phyloP scores from a whole-genome alignment of 2,329 filamentous ascomycete species.

The Beauveria medogensis region DNA sequence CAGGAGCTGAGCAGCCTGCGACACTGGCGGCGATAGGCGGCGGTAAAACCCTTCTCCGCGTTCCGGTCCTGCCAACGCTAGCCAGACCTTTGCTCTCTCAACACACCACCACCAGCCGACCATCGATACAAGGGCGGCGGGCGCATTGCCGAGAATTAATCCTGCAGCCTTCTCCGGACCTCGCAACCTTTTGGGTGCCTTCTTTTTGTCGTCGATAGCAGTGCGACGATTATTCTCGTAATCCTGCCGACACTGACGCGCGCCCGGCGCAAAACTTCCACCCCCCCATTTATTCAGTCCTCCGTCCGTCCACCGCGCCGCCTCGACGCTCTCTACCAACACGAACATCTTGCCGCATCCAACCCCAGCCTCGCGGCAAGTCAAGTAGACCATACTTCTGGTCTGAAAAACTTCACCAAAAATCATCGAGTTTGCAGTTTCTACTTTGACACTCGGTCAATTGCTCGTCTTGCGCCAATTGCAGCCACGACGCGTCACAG shows the following conservation, averaged over 20 bases:
- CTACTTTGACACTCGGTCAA: background rate
- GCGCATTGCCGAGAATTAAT: conserved; percentile 10
- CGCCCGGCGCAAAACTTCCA: conserved; percentile 9
- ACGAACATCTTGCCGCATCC: background rate
- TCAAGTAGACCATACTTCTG: no score
- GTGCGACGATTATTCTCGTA: background rate
- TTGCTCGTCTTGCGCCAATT: conserved; percentile 3
- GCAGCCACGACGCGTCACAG: conserved; percentile 6
- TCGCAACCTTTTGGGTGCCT: background rate
- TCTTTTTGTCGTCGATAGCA: background rate
- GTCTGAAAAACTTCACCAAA: background rate
- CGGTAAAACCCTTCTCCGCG: conserved; percentile 10
- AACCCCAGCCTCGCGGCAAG: no score
- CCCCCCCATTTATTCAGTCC: background rate
- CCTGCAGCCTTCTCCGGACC: background rate
- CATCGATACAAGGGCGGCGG: background rate
- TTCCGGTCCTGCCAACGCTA: conserved; percentile 8
- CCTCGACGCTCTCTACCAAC: background rate
- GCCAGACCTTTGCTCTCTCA: conserved; percentile 7
- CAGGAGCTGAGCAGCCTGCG: background rate
- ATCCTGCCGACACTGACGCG: background rate
- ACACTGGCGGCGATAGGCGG: background rate
- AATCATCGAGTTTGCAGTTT: background rate
- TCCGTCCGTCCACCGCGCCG: background rate
- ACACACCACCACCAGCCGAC: conserved; percentile 6